Conservation (phyloP, 176 grass and related monocot genomes). For the Zizania latifolia region DNA sequence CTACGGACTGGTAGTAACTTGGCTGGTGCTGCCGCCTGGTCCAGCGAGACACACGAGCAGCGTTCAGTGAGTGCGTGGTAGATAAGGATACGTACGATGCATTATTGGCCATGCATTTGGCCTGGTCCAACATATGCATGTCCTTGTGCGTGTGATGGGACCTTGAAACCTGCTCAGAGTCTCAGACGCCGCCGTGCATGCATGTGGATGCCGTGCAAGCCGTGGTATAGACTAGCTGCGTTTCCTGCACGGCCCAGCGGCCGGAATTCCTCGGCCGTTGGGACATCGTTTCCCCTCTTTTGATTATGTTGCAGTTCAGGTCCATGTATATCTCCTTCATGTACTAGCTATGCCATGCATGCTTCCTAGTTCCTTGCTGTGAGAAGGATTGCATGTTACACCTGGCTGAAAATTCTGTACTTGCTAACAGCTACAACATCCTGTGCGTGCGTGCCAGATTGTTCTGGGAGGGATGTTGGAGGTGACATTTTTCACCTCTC, state of each 20-base stretch:
- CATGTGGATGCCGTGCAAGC: too few relatives aligned
- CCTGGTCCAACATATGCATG: not conserved
- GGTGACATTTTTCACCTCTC: not conserved
- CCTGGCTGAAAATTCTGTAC: too few relatives aligned
- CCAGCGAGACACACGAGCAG: not conserved
- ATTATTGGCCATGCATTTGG: not conserved
- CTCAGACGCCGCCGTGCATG: not conserved
- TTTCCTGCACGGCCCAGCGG: constrained; percentile 20
- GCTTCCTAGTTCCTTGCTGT: too few relatives aligned
- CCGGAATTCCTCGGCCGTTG: constrained; percentile 30
- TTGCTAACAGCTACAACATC: not conserved
- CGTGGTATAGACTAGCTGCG: not conserved
- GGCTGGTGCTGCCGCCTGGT: not conserved
- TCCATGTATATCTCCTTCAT: not conserved
- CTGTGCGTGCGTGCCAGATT: not conserved
- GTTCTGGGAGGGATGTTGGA: not conserved
- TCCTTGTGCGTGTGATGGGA: not conserved
- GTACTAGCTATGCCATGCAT: too few relatives aligned
- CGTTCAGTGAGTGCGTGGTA: not conserved
- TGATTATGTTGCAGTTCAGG: not conserved
- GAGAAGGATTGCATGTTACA: too few relatives aligned
- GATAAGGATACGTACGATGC: not conserved
- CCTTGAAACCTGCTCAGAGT: constrained; percentile 8
- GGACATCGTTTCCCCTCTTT: constrained; percentile 28
- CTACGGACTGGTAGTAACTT: not conserved